Percentiles rank a stretch among this genome's conserved stretches.
Evolutionary conservation across 2,329 filamentous ascomycete genomes (phyloP).

Genomic region (Acrodontium crateriforme): DNA sequence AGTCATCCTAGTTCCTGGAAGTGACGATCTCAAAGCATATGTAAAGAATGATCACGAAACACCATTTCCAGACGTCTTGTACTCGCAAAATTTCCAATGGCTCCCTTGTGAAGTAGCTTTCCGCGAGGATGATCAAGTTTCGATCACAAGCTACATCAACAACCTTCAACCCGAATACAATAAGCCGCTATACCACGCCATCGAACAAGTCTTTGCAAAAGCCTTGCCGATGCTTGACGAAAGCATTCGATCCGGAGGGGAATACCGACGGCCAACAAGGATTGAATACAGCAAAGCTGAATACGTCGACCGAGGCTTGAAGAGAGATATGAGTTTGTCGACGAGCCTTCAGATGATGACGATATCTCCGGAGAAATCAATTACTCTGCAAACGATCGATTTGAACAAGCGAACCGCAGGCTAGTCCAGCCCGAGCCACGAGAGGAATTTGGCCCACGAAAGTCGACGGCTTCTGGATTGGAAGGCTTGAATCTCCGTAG

Average conservation of each 20-base stretch:
- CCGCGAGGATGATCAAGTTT: conserved; percentile 3
- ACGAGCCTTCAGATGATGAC: no score
- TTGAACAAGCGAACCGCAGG: no score
- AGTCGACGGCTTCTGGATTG: no score
- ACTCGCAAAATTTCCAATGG: conserved; percentile 17
- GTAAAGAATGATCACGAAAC: conserved; percentile 1
- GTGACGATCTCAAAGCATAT: conserved; percentile 2
- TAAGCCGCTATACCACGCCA: conserved; percentile 10
- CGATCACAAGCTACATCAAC: conserved; percentile 20
- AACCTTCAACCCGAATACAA: conserved; percentile 16
- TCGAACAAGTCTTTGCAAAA: conserved; percentile 14
- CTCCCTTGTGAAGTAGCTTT: conserved; percentile 16
- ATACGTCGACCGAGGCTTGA: no score
- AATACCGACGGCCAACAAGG: no score
- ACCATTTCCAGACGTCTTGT: no score
- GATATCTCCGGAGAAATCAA: no score
- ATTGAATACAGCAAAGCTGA: no score
- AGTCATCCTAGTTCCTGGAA: conserved; percentile 7
- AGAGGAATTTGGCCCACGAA: conserved; percentile 2
- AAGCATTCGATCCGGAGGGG: no score
- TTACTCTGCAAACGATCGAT: no score
- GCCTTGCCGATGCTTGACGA: conserved; percentile 18
- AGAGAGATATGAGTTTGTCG: no score
- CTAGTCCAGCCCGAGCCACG: background rate
- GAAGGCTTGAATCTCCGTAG: conserved; percentile 8